phyloP scores from a whole-genome alignment of 352 stramenopile genomes.

The Phytopythium delawarense region DNA sequence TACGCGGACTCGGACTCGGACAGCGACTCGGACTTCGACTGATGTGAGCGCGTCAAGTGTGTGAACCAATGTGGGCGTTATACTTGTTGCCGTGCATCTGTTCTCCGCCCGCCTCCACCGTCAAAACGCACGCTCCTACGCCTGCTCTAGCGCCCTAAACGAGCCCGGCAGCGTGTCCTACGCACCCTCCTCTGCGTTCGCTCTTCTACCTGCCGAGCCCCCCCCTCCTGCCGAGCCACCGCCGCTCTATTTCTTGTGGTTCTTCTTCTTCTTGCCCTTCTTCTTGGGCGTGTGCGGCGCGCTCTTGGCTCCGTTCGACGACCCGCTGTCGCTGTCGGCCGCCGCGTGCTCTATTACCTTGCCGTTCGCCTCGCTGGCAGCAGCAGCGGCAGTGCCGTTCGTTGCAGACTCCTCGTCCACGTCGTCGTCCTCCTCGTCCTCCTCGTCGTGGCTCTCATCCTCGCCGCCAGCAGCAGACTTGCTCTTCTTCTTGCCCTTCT shows the following conservation, averaged over 20 bases:
- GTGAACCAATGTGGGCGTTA: background rate
- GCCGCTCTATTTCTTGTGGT: constrained; percentile 8
- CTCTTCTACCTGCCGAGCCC: background rate
- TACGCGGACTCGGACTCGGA: constrained; percentile 51
- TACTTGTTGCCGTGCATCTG: constrained; percentile 3
- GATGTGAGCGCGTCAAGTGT: constrained; percentile 5
- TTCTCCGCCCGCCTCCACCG: background rate
- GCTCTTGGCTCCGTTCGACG: background rate
- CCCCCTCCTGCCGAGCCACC: background rate
- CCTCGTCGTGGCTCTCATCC: background rate
- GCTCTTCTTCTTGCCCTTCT: constrained; percentile 42
- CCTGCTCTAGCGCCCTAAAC: constrained; percentile 3
- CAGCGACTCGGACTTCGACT: constrained; percentile 48
- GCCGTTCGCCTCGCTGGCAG: background rate
- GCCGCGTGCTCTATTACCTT: constrained; percentile 7
- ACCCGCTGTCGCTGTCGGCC: background rate
- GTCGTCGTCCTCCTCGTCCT: constrained; percentile 17
- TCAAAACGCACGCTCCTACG: constrained; percentile 5
- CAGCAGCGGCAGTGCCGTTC: background rate
- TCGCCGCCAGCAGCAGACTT: constrained; percentile 9
- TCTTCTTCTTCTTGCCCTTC: constrained; percentile 10
- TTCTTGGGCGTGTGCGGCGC: constrained; percentile 7
- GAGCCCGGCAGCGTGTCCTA: background rate
- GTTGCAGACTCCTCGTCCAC: background rate
- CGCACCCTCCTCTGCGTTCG: background rate